These are phyloP conservation scores for Purpureocillium takamizusanense DNA, from an alignment of 2,329 filamentous ascomycete genomes.

Conservation along the genomic window DNA sequence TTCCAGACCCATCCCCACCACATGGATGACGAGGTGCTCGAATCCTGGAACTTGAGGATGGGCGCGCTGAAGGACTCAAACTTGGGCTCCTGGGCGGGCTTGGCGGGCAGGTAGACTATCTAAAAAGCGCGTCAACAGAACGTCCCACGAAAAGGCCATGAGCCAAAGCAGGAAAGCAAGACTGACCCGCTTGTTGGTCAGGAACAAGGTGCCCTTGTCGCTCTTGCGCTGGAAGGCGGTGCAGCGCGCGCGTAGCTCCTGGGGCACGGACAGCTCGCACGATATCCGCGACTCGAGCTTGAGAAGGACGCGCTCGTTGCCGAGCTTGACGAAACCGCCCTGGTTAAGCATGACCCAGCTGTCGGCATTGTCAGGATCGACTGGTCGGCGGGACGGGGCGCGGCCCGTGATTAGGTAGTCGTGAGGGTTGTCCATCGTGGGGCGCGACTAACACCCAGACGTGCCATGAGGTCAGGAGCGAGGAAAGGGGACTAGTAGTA, in stretches of 20 bases:
- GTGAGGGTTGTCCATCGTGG: slow-evolving; percentile 31
- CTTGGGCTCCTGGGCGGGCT: slow-evolving; percentile 47
- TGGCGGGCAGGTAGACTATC: slow-evolving; percentile 79
- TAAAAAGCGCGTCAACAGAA: slow-evolving; percentile 24
- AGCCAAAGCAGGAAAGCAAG: background rate
- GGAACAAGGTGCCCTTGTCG: slow-evolving; percentile 65
- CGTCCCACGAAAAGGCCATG: background rate
- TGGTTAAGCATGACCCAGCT: slow-evolving; percentile 90
- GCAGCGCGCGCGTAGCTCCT: slow-evolving; percentile 50
- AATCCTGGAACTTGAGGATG: slow-evolving; percentile 79
- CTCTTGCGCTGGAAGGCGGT: slow-evolving; percentile 62
- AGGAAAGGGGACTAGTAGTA: slow-evolving; percentile 5
- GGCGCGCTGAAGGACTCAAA: slow-evolving; percentile 86
- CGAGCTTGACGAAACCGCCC: slow-evolving; percentile 72
- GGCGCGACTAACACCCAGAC: slow-evolving; percentile 19
- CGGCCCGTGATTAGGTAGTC: slow-evolving; percentile 29
- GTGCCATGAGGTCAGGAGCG: slow-evolving; percentile 17
- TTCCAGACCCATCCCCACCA: slow-evolving; percentile 94
- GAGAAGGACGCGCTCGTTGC: slow-evolving; percentile 73
- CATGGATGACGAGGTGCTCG: slow-evolving; percentile 68
- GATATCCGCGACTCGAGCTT: slow-evolving; percentile 72
- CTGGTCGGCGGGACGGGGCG: slow-evolving; percentile 21
- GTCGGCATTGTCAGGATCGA: slow-evolving; percentile 44
- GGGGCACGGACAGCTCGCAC: slow-evolving; percentile 64
- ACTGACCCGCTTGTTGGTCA: slow-evolving; percentile 77